Evolutionary conservation across 345 rosid species (phyloP).

Genomic region (Heritiera fomes): DNA sequence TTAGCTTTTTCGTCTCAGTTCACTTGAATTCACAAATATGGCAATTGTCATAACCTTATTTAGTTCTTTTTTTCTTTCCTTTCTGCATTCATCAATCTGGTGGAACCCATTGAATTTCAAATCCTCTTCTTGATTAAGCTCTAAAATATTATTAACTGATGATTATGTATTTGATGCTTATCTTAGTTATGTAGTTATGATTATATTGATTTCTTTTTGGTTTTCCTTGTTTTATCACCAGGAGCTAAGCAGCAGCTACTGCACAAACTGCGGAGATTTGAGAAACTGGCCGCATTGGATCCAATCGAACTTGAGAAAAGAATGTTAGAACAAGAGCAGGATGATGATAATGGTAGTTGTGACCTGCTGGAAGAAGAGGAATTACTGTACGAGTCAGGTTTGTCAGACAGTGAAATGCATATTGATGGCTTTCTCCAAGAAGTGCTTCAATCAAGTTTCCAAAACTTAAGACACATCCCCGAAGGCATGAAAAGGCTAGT

Average conservation of each 20-base stretch:
- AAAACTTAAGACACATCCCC: slow-evolving; percentile 38
- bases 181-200: not conserved
- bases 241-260: slow-evolving; percentile 80
- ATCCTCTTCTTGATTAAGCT: not conserved
- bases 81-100: not conserved
- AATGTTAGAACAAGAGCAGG: slow-evolving; percentile 50
- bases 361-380: slow-evolving; percentile 34
- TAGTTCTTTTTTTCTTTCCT: not conserved
- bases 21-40: not conserved
- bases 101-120: not conserved
- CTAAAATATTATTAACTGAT: not conserved
- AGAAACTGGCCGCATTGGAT: slow-evolving; percentile 72
- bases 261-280: slow-evolving; percentile 74
- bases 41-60: not conserved
- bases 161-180: not conserved
- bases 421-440: slow-evolving; percentile 34
- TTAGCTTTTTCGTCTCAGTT: not conserved
- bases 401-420: slow-evolving; percentile 30
- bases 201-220: not conserved
- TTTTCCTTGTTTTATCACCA: slow-evolving; percentile 26
- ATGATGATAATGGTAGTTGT: slow-evolving; percentile 15
- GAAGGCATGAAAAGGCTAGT: slow-evolving; percentile 56
- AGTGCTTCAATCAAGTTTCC: slow-evolving; percentile 35
- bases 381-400: slow-evolving; percentile 6
- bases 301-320: slow-evolving; percentile 77